Evolutionary conservation across 2,329 filamentous ascomycete genomes (phyloP), one percentile per base, ranked within the genome.

Genomic region (Ciborinia camelliae): DNA sequence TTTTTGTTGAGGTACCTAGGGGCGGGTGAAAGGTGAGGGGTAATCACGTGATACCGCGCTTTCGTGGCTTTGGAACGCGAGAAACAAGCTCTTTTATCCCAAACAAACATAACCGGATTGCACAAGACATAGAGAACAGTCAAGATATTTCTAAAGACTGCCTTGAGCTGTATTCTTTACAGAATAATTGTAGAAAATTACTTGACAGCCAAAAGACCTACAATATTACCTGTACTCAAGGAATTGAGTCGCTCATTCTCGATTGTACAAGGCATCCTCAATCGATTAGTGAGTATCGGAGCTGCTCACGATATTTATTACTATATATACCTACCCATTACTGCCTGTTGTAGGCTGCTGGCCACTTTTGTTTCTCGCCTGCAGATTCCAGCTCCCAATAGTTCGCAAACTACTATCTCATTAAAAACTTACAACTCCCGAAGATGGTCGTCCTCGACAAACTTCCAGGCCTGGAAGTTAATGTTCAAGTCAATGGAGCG

Each of bases 381-480:
- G 0, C 20, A 45, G 39, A 10, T 6, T 2, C 28, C 41, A 58
- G 2, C 1, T 18, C 10, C 30, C 23, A 35, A 4, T 23, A n/a
- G n/a, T 52, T n/a, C 20, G 4, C 20, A 14, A 35, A 52, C 30
- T 20, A 4, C 50, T 0, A 35, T 4, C 1, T 10, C 18, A 12
- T 32, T 14, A 39, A 47, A 2, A 4, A 47, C n/a, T 23, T 26
- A 3, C 23, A 41, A 26, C 12, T 41, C 23, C 9, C 26, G 9
- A 55, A 26, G 3, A 64, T 64, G 62, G 53, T 5, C 26, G 18
- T 39, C 5, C 32, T 26, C 30, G 41, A 50, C 20, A 23, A 50
- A n/a, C 12, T 63, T 8, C 62, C 62, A 3, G 43, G 32, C 3
- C 6, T 63, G 8, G 62, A 51, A 7, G 62, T 58, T 4, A 51